Percentiles rank a stretch among this genome's conserved stretches.
phyloP scores from a whole-genome alignment of 768 basidiomycete species.

The Termitomyces heimii region DNA sequence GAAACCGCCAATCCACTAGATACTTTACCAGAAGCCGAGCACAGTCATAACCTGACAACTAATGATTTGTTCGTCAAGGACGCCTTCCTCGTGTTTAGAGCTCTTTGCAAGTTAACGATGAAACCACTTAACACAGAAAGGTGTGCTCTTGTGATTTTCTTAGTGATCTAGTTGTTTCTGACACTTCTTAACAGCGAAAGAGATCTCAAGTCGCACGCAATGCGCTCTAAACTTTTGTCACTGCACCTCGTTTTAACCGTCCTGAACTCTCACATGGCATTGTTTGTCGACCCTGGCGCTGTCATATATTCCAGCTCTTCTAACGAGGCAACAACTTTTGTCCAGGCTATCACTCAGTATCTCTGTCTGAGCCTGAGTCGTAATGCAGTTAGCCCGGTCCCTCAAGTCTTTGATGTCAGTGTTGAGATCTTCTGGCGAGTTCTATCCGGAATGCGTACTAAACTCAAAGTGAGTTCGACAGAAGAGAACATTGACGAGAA shows the following conservation, averaged over 20 bases:
- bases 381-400: slow-evolving; percentile 92
- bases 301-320: slow-evolving; percentile 90
- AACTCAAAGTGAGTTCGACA: slow-evolving; percentile 75
- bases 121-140: slow-evolving; percentile 93
- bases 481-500: neutral
- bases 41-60: slow-evolving; percentile 49
- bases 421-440: slow-evolving; percentile 99
- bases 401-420: slow-evolving; percentile 95
- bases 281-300: slow-evolving; percentile 85
- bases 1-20: slow-evolving; percentile 30
- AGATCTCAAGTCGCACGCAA: slow-evolving; percentile 93
- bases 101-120: slow-evolving; percentile 97
- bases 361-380: slow-evolving; percentile 88
- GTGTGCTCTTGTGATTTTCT: slow-evolving; percentile 32
- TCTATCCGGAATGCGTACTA: slow-evolving; percentile 88
- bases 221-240: slow-evolving; percentile 94
- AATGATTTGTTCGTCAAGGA: slow-evolving; percentile 95
- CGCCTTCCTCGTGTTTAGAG: slow-evolving; percentile 95
- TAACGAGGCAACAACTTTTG: slow-evolving; percentile 82
- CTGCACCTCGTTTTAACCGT: slow-evolving; percentile 92
- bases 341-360: slow-evolving; percentile 95
- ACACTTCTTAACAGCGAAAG: slow-evolving; percentile 56
- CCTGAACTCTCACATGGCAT: slow-evolving; percentile 82
- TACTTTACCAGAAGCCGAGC: slow-evolving; percentile 24
- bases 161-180: neutral